Percentiles rank a stretch among this genome's conserved stretches.
phyloP scores from a whole-genome alignment of 2,329 filamentous ascomycete genomes.

The Coleophoma eucalyptorum region DNA sequence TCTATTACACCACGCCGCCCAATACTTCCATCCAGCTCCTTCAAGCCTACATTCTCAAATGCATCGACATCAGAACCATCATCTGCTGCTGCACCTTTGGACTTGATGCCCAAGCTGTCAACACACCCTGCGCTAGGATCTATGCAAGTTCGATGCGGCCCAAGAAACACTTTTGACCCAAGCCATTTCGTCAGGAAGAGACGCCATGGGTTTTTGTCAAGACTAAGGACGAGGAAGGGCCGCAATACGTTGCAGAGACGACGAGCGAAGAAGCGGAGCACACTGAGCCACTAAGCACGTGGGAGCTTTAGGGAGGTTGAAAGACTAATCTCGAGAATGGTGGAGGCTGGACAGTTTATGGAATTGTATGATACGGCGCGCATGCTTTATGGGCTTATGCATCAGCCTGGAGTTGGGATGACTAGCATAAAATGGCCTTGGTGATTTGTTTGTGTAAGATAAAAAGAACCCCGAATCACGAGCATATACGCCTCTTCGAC shows the following conservation, averaged over 20 bases:
- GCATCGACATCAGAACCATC: not conserved
- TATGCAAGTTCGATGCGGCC: slow-evolving; percentile 27
- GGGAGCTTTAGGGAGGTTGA: too few relatives aligned
- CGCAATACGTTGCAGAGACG: slow-evolving; percentile 23
- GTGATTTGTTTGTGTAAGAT: too few relatives aligned
- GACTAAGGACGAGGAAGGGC: slow-evolving; percentile 27
- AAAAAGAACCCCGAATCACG: too few relatives aligned
- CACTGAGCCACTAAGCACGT: slow-evolving; percentile 25
- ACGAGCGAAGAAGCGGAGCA: slow-evolving; percentile 26
- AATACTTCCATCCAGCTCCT: slow-evolving; percentile 15
- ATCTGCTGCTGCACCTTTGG: slow-evolving; percentile 7
- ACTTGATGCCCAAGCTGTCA: slow-evolving; percentile 26
- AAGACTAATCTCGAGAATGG: too few relatives aligned
- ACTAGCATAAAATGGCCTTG: too few relatives aligned
- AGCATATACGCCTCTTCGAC: too few relatives aligned
- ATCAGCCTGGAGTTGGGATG: too few relatives aligned
- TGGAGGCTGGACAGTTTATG: too few relatives aligned
- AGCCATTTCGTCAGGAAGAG: slow-evolving; percentile 32
- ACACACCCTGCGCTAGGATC: slow-evolving; percentile 23
- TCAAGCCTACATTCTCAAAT: slow-evolving; percentile 5
- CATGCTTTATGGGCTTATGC: too few relatives aligned
- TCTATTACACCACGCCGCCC: slow-evolving; percentile 22
- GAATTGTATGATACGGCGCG: too few relatives aligned
- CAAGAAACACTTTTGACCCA: slow-evolving; percentile 27
- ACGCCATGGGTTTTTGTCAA: slow-evolving; percentile 30